Evolutionary conservation across 768 basidiomycete species (phyloP), one percentile per base, ranked within the genome.

Genomic region (Porpolomopsis calyptriformis): DNA sequence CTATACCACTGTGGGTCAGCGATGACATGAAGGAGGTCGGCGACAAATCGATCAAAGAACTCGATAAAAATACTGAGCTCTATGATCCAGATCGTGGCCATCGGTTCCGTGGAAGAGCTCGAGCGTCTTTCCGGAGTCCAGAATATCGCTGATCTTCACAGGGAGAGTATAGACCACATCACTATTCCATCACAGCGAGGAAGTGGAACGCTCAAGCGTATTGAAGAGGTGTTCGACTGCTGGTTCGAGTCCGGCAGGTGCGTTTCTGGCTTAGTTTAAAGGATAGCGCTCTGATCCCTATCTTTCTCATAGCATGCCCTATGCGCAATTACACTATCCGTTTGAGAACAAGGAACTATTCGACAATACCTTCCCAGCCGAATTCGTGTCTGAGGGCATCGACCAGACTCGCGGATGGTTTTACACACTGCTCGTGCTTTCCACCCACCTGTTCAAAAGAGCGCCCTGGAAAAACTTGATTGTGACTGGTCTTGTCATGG

Each of bases 381-480:
- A 98, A 58, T 99, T 99, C 61, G 83, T 98, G 23, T 94, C 87
- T 4, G 96, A 99, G 64, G 94, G 93, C 57, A 94, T 99, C 51
- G 96, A 99, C 63, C 96, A 99, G 66, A 98, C 94, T 22, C 80
- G 96, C 55, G 96, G 96, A 19, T 99, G 96, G 96, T 99, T 99
- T 76, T 99, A 99, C 69, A 98, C 96, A 2, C 67, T 99, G 11
- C 78, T 99, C 34, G 92, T 99, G 3, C 73, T 98, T 20, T 87
- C 88, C n/a, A 96, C 92, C 18, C 93, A 94, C 61, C 72, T 99
- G 43, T 97, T 96, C 58, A 85, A 83, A 37, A 80, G 65, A 46
- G 94, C 96, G 2, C 94, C 96, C 3, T 98, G 96, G 94, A 90
- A 93, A 70, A 99, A 99, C 63, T 67, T 99, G 56, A 96, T 98